A percentile compares a stretch with the other conserved stretches of the same genome.
phyloP scores from a whole-genome alignment of 345 rosid species.

The Gossypium herbaceum region DNA sequence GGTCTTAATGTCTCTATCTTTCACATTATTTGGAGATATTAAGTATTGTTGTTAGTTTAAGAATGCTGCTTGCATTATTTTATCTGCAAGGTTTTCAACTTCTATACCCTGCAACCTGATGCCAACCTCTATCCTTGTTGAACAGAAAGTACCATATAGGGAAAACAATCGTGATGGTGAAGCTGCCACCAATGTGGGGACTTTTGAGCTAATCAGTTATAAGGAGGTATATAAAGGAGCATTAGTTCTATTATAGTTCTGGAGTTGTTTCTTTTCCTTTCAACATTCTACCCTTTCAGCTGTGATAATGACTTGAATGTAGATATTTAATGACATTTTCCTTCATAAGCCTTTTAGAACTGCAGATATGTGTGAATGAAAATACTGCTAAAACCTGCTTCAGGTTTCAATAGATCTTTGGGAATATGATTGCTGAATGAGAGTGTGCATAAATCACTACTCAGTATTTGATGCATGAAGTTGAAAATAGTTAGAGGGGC shows the following conservation, averaged over 20 bases:
- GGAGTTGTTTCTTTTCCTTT: slow-evolving; percentile 9
- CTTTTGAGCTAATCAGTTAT: slow-evolving; percentile 36
- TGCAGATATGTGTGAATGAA: slow-evolving; percentile 6
- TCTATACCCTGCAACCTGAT: slow-evolving; percentile 28
- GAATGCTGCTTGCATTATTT: slow-evolving; percentile 12
- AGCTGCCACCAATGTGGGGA: slow-evolving; percentile 35
- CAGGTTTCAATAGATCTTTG: neutral
- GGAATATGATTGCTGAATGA: neutral
- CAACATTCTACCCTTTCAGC: slow-evolving; percentile 8
- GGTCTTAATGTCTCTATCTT: neutral
- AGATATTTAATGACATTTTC: slow-evolving; percentile 6
- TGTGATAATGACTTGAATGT: slow-evolving; percentile 2
- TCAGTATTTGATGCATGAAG: slow-evolving; percentile 12
- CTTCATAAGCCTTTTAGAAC: slow-evolving; percentile 1
- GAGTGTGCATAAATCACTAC: slow-evolving; percentile 6
- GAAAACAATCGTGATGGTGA: slow-evolving; percentile 31
- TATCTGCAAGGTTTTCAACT: slow-evolving; percentile 20
- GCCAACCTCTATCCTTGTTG: slow-evolving; percentile 31
- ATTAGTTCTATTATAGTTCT: slow-evolving; percentile 17
- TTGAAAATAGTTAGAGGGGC: slow-evolving; percentile 11
- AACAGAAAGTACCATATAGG: slow-evolving; percentile 33
- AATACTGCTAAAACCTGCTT: neutral
- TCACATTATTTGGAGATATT: neutral
- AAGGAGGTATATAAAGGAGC: slow-evolving; percentile 35
- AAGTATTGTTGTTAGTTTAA: slow-evolving; percentile 9